phyloP scores from a whole-genome alignment of 1,284 basidiomycete species.

The Vanrija pseudolonga region DNA sequence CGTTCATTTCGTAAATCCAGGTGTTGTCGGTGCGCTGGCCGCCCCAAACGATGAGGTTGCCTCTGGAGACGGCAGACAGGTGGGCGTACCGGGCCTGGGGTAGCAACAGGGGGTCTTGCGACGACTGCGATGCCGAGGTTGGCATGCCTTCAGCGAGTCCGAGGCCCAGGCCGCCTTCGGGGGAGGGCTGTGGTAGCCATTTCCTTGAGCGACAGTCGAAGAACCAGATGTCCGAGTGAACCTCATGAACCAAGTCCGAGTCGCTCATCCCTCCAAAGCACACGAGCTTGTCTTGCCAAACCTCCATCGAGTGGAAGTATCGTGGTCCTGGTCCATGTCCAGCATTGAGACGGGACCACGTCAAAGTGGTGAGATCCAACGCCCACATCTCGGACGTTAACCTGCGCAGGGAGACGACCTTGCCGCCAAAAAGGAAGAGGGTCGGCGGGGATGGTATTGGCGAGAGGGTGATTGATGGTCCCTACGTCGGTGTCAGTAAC shows the following conservation, averaged over 20 bases:
- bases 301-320: conserved; percentile 88
- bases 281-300: conserved; percentile 81
- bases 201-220: conserved; percentile 66
- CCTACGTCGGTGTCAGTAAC: conserved; percentile 19
- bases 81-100: conserved; percentile 87
- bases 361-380: conserved; percentile 72
- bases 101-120: conserved; percentile 48
- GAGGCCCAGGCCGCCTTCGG: conserved; percentile 29
- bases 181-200: conserved; percentile 59
- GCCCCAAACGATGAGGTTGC: conserved; percentile 85
- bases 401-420: conserved; percentile 75
- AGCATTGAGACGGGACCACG: conserved; percentile 69
- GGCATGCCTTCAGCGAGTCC: conserved; percentile 66
- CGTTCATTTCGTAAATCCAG: conserved; percentile 83
- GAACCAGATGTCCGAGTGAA: conserved; percentile 79
- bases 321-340: conserved; percentile 60
- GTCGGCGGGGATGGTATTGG: conserved; percentile 33
- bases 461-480: conserved; percentile 42
- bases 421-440: conserved; percentile 64
- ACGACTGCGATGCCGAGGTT: conserved; percentile 72
- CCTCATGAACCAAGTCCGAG: conserved; percentile 58
- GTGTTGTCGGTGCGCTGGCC: conserved; percentile 69
- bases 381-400: conserved; percentile 85
- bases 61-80: conserved; percentile 73
- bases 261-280: conserved; percentile 84